Evolutionary conservation across 2,329 filamentous ascomycete species (phyloP), one percentile per base, ranked within the genome.

Genomic region (Colletotrichum tabaci): DNA sequence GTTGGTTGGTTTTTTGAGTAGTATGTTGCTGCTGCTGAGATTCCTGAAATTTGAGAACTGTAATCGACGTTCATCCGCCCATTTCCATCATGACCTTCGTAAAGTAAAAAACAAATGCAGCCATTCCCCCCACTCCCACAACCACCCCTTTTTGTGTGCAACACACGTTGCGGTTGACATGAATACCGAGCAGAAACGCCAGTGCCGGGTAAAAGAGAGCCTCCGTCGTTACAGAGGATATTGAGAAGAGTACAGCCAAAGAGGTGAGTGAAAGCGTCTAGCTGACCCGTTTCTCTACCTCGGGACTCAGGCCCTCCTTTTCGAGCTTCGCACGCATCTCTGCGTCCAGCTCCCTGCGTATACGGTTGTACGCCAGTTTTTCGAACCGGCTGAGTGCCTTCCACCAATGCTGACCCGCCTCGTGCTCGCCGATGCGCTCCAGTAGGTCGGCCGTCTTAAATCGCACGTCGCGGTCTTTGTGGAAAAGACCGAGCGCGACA

Each of bases 391-490:
- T 96, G 60, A 99, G 84, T 40, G 90, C 90, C 74, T 88, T 90
- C 94, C 96, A 99, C 88, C 96, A 98, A 82, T 98, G 94, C 77
- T 95, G 89, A 2, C 96, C 96, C 12, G 95, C 96, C 78, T 97
- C 93, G 82, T 99, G 96, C 68, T 92, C 91, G 75, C 91, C 89
- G 66, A 99, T 91, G 26, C 95, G 89, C 75, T 96, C 94, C 26
- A 99, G 82, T 46, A 99, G 84, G 72, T 93, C 93, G 1, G 94
- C 92, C 2, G 94, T 93, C 66, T 90, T 91, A 76, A 92, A 83
- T 46, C 96, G 88, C 13, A 98, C 95, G 62, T 94, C 92, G 46
- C 88, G 87, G 74, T 95, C 91, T 66, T 95, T 94, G 84, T 99
- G 96, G 80, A 98, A 98, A 7, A 99, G 86, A 0, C 96, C 96